phyloP scores from a whole-genome alignment of 1,284 basidiomycete genomes.

The Fomitiporia mediterranea region DNA sequence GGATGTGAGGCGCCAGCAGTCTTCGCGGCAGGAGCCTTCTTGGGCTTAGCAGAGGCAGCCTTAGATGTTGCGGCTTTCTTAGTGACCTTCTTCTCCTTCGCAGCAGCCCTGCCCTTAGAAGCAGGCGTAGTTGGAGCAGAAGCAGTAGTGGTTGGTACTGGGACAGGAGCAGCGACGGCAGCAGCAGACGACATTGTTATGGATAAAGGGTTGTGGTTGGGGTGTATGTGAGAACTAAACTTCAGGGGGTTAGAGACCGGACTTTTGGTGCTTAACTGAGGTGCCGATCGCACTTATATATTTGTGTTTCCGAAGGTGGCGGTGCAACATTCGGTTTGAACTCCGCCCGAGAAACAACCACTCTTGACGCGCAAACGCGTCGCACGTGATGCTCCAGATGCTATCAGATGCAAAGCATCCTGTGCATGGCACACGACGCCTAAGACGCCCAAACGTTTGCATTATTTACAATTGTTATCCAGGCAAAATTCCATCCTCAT shows the following conservation, averaged over 20 bases:
- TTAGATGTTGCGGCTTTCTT: slow-evolving; percentile 42
- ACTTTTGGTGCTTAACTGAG: background rate
- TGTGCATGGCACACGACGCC: no score
- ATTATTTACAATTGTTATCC: no score
- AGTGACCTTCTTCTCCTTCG: slow-evolving; percentile 37
- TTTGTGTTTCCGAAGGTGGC: background rate
- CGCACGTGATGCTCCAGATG: background rate
- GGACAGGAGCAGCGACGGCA: slow-evolving; percentile 26
- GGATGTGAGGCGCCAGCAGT: slow-evolving; percentile 35
- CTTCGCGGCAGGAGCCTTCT: slow-evolving; percentile 20
- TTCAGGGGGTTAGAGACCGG: background rate
- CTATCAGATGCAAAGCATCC: no score
- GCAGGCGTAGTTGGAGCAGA: slow-evolving; percentile 34
- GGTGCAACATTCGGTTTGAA: slow-evolving; percentile 10
- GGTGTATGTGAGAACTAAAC: slow-evolving; percentile 3
- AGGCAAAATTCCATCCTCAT: no score
- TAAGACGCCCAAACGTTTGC: no score
- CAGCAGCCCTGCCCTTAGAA: slow-evolving; percentile 15
- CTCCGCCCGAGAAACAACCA: background rate
- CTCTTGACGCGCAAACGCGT: background rate
- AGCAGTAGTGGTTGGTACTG: slow-evolving; percentile 34
- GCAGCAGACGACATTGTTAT: slow-evolving; percentile 36
- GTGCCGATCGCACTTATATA: slow-evolving; percentile 2
- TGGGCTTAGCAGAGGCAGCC: slow-evolving; percentile 30
- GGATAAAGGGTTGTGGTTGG: slow-evolving; percentile 41